phyloP scores from a whole-genome alignment of 768 basidiomycete species.

The Rhodotorula diobovata region DNA sequence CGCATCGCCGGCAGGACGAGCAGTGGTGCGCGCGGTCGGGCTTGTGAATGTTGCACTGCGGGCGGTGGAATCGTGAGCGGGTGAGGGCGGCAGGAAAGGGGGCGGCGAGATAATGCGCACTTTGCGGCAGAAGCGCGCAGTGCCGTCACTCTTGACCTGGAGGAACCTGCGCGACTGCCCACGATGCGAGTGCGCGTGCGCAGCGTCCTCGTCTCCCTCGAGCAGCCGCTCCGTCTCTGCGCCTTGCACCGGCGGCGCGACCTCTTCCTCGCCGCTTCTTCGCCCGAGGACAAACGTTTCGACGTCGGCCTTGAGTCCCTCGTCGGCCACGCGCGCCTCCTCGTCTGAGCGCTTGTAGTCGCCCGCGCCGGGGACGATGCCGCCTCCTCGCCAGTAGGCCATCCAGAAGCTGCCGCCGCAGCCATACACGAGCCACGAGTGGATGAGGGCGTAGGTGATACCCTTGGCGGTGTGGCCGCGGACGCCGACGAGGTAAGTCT shows the following conservation, averaged over 20 bases:
- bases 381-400: constrained; percentile 16
- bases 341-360: constrained; percentile 3
- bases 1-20: constrained; percentile 29
- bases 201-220: background rate
- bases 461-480: background rate
- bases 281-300: background rate
- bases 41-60: constrained; percentile 30
- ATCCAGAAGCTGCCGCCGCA: constrained; percentile 9
- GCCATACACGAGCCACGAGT: background rate
- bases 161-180: background rate
- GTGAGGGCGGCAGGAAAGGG: no score
- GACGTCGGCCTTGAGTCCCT: background rate
- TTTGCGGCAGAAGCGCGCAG: constrained; percentile 28
- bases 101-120: background rate
- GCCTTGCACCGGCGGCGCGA: background rate
- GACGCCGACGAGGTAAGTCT: constrained; percentile 5
- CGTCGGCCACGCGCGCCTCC: background rate
- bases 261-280: background rate
- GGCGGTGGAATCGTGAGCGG: no score
- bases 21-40: constrained; percentile 39
- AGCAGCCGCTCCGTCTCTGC: background rate
- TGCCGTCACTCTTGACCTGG: constrained; percentile 34
- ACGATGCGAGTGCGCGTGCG: no score
- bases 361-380: constrained; percentile 10
- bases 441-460: background rate